These are phyloP conservation scores for Alternaria novae-zelandiae DNA, from an alignment of 2,329 filamentous ascomycete species.

Conservation along the genomic window DNA sequence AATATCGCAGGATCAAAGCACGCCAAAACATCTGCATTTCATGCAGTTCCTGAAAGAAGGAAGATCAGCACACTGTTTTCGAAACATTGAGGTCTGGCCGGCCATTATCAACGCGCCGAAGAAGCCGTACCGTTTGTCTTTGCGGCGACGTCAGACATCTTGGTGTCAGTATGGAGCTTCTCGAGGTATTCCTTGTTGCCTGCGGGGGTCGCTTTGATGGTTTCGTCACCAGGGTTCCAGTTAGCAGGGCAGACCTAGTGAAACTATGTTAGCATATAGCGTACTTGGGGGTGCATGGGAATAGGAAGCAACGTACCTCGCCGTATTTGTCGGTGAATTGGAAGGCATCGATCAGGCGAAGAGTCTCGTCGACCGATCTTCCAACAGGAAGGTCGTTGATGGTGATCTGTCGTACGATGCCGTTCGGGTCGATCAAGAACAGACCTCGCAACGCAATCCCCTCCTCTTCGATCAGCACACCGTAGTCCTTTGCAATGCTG, in stretches of 20 bases:
- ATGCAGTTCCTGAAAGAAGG: conserved; percentile 4
- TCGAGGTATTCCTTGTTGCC: conserved; percentile 49
- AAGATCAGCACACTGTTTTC: conserved; percentile 3
- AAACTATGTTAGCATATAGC: background rate
- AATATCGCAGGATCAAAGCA: conserved; percentile 1
- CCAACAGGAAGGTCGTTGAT: conserved; percentile 71
- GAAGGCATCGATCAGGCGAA: conserved; percentile 62
- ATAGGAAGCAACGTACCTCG: conserved; percentile 31
- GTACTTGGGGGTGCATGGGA: background rate
- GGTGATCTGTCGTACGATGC: conserved; percentile 66
- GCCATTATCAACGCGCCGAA: background rate
- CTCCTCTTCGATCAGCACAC: conserved; percentile 68
- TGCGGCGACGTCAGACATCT: conserved; percentile 38
- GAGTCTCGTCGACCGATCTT: conserved; percentile 68
- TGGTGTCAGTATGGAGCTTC: conserved; percentile 45
- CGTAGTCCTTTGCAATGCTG: conserved; percentile 66
- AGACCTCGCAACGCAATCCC: conserved; percentile 68
- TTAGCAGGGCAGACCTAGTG: conserved; percentile 49
- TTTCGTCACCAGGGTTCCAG: conserved; percentile 50
- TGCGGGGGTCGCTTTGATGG: conserved; percentile 50
- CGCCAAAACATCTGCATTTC: background rate
- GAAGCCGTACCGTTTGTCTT: conserved; percentile 38
- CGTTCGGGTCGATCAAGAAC: conserved; percentile 71
- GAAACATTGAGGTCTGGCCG: background rate
- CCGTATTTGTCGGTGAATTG: conserved; percentile 54